Evolutionary conservation across 2,329 filamentous ascomycete genomes (phyloP), one percentile per base, ranked within the genome.

Genomic region (Epichloe aotearoae): DNA sequence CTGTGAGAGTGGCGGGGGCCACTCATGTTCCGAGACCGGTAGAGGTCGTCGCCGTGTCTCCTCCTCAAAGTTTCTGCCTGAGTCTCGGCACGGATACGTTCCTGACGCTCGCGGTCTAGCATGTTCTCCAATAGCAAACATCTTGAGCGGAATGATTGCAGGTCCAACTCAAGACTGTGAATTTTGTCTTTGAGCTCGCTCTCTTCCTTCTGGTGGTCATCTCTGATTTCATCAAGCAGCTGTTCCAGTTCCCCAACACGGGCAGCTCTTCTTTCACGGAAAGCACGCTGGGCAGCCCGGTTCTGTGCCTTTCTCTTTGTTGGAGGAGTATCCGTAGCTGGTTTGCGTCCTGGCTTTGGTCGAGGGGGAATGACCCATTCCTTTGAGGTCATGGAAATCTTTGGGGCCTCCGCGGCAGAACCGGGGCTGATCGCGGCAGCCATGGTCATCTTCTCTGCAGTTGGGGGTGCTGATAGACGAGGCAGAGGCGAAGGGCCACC

Each of bases 241-340:
- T 83, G 79, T 64, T 86, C 81, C 34, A 86, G 69, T 62, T 84
- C 90, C 39, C 85, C 83, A 6, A 96, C 87, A 39, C 88, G 85
- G 23, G 88, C 87, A 2, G 88, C 88, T 55, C 91, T 80, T 52
- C 91, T 77, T 68, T 95, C 89, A 36, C 91, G 79, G 67, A 97
- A 97, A 1, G 86, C 88, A 52, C 91, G 76, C 70, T 97, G 91
- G 3, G 91, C 91, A 45, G 88, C 86, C 53, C 93, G 80, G 66
- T 97, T 97, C 70, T 97, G 93, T 1, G 88, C 86, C 73, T 96
- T 94, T 57, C 93, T 82, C 71, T 95, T 95, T 42, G 89, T 95
- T 2, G 87, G 86, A 14, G 90, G 89, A 49, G 90, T 94, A 63
- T 96, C 90, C 37, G 88, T 94, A 45, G 88, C 88, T 3, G 91